These are phyloP conservation scores for Coniochaeta sp. DNA, from an alignment of 2,329 filamentous ascomycete species.

Conservation along the genomic window DNA sequence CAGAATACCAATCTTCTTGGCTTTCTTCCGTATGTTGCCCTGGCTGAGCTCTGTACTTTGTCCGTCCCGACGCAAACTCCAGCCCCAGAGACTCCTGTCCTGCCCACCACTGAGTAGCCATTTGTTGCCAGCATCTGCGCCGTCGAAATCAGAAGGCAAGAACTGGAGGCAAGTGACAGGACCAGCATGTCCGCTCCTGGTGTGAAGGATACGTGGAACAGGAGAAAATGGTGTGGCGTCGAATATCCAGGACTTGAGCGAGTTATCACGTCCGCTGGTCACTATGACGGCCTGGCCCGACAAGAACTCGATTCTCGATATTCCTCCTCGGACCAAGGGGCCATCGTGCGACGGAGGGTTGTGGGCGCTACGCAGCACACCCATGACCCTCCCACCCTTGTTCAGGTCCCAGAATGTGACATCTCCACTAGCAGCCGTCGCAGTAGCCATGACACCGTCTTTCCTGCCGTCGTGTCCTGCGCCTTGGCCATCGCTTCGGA, in stretches of 20 bases:
- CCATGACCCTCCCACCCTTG: slow-evolving; percentile 75
- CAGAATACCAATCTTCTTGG: slow-evolving; percentile 76
- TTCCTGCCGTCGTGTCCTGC: slow-evolving; percentile 80
- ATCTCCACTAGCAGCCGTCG: slow-evolving; percentile 71
- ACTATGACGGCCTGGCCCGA: slow-evolving; percentile 82
- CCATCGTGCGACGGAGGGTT: slow-evolving; percentile 58
- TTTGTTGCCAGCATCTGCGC: slow-evolving; percentile 80
- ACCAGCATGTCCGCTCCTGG: slow-evolving; percentile 80
- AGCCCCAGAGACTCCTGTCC: slow-evolving; percentile 91
- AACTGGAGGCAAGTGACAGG: slow-evolving; percentile 79
- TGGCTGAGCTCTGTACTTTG: slow-evolving; percentile 93
- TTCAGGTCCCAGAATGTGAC: slow-evolving; percentile 97
- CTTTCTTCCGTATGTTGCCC: slow-evolving; percentile 78
- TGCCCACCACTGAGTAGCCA: slow-evolving; percentile 87
- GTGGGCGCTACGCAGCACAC: slow-evolving; percentile 81
- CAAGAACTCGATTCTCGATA: slow-evolving; percentile 85
- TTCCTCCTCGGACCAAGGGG: slow-evolving; percentile 59
- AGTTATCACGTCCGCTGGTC: slow-evolving; percentile 88
- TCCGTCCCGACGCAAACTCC: slow-evolving; percentile 88
- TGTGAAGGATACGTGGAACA: slow-evolving; percentile 76
- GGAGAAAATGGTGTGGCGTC: slow-evolving; percentile 87
- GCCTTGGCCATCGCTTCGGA: slow-evolving; percentile 81
- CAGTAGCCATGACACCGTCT: slow-evolving; percentile 90
- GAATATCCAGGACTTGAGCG: slow-evolving; percentile 93
- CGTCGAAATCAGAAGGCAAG: slow-evolving; percentile 81